phyloP scores from a whole-genome alignment of 306 rosid genomes.

The Acacia melanoxylon region DNA sequence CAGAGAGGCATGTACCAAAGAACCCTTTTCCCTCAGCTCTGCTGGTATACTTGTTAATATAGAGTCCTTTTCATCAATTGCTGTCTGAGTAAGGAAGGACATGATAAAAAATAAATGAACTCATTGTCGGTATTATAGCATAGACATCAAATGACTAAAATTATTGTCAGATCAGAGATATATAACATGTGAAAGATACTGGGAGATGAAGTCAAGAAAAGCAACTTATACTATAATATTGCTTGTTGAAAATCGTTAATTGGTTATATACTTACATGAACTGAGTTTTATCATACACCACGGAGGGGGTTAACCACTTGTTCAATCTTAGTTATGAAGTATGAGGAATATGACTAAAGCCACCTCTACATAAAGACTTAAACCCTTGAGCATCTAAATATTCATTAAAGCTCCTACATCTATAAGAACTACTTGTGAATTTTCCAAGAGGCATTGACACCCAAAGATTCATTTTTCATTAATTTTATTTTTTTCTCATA shows the following conservation, averaged over 20 bases:
- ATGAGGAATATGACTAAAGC: neutral
- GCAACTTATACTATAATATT: neutral
- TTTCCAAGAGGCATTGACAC: slow-evolving; percentile 3
- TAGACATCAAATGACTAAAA: neutral
- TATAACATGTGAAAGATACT: slow-evolving; percentile 2
- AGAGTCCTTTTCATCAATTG: slow-evolving; percentile 70
- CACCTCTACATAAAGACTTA: neutral
- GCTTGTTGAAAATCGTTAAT: slow-evolving; percentile 1
- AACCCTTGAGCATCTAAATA: neutral
- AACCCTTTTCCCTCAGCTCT: slow-evolving; percentile 72
- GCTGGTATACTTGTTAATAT: slow-evolving; percentile 74
- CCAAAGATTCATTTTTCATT: neutral
- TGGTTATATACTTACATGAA: neutral
- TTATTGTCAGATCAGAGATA: neutral
- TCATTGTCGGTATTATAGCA: neutral
- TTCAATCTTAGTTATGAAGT: neutral
- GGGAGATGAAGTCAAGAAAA: slow-evolving; percentile 19
- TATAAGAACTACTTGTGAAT: neutral
- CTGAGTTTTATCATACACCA: slow-evolving; percentile 6
- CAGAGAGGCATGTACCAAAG: slow-evolving; percentile 60
- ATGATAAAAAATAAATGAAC: slow-evolving; percentile 14
- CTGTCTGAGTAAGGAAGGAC: slow-evolving; percentile 52
- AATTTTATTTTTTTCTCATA: neutral
- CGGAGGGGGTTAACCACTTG: neutral
- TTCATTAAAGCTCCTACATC: neutral